Evolutionary conservation across 225 moss, liverwort and hornwort genomes (phyloP), one percentile per base, ranked within the genome.

Genomic region (Pseudisothecium myosuroides): DNA sequence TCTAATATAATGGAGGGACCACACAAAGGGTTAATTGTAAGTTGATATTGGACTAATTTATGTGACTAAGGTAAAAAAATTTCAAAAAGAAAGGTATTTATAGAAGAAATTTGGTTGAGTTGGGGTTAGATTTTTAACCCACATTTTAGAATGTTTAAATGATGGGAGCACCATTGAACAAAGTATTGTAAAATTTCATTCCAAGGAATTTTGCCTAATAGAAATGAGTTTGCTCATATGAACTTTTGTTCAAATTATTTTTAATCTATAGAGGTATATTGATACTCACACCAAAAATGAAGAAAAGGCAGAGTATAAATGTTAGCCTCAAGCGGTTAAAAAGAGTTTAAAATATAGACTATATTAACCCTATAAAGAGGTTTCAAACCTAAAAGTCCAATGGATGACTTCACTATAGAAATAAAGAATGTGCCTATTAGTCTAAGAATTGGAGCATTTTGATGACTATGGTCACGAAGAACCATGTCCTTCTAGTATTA

Each of bases 371-470:
- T 29, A 2, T 18, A 73, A 73, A 73, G 45, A 45, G 0, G 2
- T 27, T 29, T 0, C 0, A 1, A 47, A 74, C 7, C 4, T 11
- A 7, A 18, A 18, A 10, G 4, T 19, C 3, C 3, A 4, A 31
- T 47, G 0, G 32, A 32, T 12, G 41, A 76, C 7, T 73, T 73
- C 29, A 29, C 4, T 47, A 6, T 29, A 32, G 12, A 32, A 76
- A 50, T 1, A 31, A 47, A 76, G 1, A 20, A 32, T 20, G 8
- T 4, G 12, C 20, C 2, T 20, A 10, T 12, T 50, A 0, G 12
- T 75, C 17, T 1, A 49, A 19, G 4, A 75, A 75, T 49, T 20
- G 3, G 7, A 49, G 2, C 20, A 75, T 7, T 75, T 32, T 32
- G 4, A 7, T 20, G 2, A 49, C 29, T 12, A 49, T 49, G 7